Evolutionary conservation across 2,329 filamentous ascomycete genomes (phyloP), one percentile per base, ranked within the genome.

Genomic region (Aureobasidium pullulans): DNA sequence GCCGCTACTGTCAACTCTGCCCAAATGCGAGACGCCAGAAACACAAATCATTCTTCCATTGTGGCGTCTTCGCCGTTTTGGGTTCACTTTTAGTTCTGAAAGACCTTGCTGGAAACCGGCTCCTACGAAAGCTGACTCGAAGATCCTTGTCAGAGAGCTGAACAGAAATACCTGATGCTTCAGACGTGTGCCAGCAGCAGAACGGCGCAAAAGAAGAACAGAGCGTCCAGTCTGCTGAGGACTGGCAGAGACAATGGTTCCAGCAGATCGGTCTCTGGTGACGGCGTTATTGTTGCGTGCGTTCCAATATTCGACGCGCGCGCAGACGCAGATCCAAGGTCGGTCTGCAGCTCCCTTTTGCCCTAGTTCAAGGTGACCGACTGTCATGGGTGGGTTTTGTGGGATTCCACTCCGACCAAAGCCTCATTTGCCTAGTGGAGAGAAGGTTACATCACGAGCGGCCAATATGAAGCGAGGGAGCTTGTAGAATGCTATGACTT

Each of bases 21-120:
- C 23, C 43, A 57, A 37, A 57, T 40, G 28, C 29, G 34, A 57
- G 43, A 39, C 42, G 42, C 31, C 57, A 53, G 29, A 58, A 59
- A 59, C 57, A 59, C 57, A 59, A 59, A 59, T 59, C 57, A 59
- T 59, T 59, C 47, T 37, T 59, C 43, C 36, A 36, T 46, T 23
- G 54, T 40, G 43, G 31, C 54, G 42, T 31, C 54, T 47, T 57
- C 54, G 54, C 54, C 54, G 54, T 57, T 57, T 57, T 57, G 43
- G 42, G 43, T 57, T 57, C 43, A 57, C 54, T 31, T 54, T 48
- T 43, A 34, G 54, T 19, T 48, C 29, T 19, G 54, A 48, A 48
- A 32, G n/a, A 13, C 47, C 32, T 37, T 7, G 23, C 16, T 34
- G 15, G n/a, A 56, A 28, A 46, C 52, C 40, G 52, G 52, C 40